These are phyloP conservation scores for Aspergillus sclerotioniger DNA, from an alignment of 495 filamentous ascomycete genomes.

Conservation along the genomic window DNA sequence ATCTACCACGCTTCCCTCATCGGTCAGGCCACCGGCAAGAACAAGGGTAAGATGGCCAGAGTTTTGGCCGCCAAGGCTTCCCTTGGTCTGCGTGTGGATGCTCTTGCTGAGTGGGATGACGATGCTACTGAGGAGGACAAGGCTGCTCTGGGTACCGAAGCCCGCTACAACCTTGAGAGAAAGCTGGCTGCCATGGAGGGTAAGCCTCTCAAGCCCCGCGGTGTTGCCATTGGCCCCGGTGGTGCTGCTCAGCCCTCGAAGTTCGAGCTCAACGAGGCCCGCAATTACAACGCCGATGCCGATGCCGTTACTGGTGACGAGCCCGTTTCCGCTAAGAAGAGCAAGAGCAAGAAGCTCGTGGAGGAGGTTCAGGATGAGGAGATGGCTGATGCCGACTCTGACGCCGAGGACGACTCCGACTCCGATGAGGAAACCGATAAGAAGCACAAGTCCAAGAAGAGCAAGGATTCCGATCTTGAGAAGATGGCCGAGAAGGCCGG, in stretches of 20 bases:
- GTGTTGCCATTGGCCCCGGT: conserved; percentile 72
- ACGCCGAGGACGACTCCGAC: conserved; percentile 47
- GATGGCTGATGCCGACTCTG: conserved; percentile 52
- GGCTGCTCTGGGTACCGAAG: conserved; percentile 67
- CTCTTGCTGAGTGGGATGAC: conserved; percentile 77
- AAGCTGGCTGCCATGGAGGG: conserved; percentile 83
- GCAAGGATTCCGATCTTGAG: conserved; percentile 53
- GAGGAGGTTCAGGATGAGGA: conserved; percentile 54
- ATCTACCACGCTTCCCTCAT: conserved; percentile 98
- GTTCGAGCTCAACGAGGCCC: conserved; percentile 89
- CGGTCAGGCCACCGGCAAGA: conserved; percentile 92
- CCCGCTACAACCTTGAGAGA: conserved; percentile 78
- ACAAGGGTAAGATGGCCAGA: conserved; percentile 99
- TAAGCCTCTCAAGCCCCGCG: conserved; percentile 77
- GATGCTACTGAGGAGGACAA: conserved; percentile 86
- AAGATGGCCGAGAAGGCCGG: conserved; percentile 60
- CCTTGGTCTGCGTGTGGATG: conserved; percentile 89
- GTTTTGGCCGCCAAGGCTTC: conserved; percentile 92
- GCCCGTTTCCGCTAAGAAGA: conserved; percentile 43
- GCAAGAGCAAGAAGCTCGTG: conserved; percentile 53
- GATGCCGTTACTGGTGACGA: conserved; percentile 79
- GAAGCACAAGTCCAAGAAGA: conserved; percentile 46
- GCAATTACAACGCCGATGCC: conserved; percentile 93
- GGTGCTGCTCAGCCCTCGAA: conserved; percentile 65
- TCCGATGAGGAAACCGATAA: conserved; percentile 37